Evolutionary conservation across 169 alveolate genomes (phyloP).

Genomic region (Ichthyophthirius multifiliis): DNA sequence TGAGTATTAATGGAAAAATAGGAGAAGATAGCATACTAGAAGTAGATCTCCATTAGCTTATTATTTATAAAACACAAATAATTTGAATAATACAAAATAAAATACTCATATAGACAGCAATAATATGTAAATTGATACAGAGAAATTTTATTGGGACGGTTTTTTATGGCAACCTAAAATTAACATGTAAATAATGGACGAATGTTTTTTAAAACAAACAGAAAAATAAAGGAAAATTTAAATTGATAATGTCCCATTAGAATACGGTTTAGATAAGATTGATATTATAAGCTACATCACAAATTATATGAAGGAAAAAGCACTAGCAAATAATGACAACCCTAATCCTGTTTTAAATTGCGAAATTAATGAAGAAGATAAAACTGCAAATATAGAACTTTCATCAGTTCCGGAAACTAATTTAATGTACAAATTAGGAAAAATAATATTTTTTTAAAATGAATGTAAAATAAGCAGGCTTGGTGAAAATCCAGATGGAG

Average conservation of each 20-base stretch:
- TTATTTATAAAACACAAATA: no score
- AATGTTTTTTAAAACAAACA: background rate
- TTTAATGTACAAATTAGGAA: slow-evolving; percentile 16
- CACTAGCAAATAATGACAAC: slow-evolving; percentile 15
- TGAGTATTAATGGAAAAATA: no score
- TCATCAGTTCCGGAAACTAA: slow-evolving; percentile 37
- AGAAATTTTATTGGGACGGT: background rate
- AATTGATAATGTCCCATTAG: background rate
- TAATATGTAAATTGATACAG: slow-evolving; percentile 4
- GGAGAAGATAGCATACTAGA: no score
- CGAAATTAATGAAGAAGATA: slow-evolving; percentile 30
- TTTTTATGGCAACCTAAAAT: background rate
- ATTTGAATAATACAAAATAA: no score
- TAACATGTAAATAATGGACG: background rate
- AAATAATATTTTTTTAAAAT: slow-evolving; percentile 14
- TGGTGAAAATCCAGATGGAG: slow-evolving; percentile 19
- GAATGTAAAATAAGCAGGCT: slow-evolving; percentile 16
- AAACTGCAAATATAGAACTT: slow-evolving; percentile 26
- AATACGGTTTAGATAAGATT: background rate
- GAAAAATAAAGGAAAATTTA: background rate
- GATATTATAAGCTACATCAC: background rate
- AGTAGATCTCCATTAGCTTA: no score
- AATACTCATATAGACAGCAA: no score
- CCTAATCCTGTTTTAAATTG: slow-evolving; percentile 27
- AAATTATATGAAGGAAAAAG: slow-evolving; percentile 22